These are phyloP conservation scores for Colletotrichum sansevieriae DNA, from an alignment of 2,329 filamentous ascomycete genomes.

Conservation along the genomic window DNA sequence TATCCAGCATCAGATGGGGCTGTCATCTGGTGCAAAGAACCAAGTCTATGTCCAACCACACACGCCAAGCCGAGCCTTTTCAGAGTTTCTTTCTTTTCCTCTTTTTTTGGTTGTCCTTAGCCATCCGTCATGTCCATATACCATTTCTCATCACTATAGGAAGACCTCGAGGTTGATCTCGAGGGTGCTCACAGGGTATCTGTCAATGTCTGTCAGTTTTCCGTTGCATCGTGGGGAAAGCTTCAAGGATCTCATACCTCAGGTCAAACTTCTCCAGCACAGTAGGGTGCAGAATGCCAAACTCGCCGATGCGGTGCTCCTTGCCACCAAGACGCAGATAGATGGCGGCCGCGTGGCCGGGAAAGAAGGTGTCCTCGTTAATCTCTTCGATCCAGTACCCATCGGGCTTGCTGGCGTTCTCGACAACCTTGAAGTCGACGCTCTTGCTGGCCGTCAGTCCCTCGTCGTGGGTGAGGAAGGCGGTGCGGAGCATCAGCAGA, in stretches of 20 bases:
- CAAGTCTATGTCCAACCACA: conserved; percentile 25
- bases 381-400: conserved; percentile 97
- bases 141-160: conserved; percentile 66
- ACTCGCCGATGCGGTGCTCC: conserved; percentile 83
- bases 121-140: conserved; percentile 36
- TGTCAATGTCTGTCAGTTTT: conserved; percentile 47
- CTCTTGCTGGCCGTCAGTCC: conserved; percentile 65
- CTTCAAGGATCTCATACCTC: conserved; percentile 64
- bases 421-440: conserved; percentile 65
- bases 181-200: conserved; percentile 91
- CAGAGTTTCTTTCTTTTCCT: neutral
- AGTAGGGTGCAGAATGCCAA: conserved; percentile 93
- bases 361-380: conserved; percentile 91
- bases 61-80: conserved; percentile 21
- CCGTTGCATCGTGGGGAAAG: neutral
- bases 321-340: conserved; percentile 81
- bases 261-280: conserved; percentile 95
- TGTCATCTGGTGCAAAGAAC: neutral
- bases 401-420: conserved; percentile 70
- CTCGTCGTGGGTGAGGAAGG: conserved; percentile 83
- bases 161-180: conserved; percentile 97
- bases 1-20: conserved; percentile 17
- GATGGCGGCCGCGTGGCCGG: conserved; percentile 88
- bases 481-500: conserved; percentile 89
- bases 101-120: conserved; percentile 11